phyloP scores from a whole-genome alignment of 176 grass and related monocot genomes.

The Canna indica region DNA sequence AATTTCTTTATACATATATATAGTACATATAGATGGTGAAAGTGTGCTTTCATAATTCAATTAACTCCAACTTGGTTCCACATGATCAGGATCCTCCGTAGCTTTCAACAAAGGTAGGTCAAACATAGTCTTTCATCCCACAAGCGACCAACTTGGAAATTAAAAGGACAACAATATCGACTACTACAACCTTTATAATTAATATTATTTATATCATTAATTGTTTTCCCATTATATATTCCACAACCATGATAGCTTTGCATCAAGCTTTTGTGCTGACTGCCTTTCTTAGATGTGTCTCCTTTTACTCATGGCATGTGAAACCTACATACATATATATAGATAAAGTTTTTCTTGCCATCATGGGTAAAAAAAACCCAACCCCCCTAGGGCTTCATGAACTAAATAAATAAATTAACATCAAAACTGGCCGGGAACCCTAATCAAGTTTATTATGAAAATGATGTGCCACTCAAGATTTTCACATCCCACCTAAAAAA shows the following conservation, averaged over 20 bases:
- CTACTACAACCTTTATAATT: constrained; percentile 20
- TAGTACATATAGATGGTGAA: too few species aligned
- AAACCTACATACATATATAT: constrained; percentile 3
- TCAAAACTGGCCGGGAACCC: neutral
- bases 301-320: neutral
- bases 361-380: neutral
- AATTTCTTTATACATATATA: too few species aligned
- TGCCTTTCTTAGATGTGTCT: neutral
- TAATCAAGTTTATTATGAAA: too few species aligned
- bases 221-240: neutral
- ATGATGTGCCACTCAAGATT: too few species aligned
- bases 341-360: constrained; percentile 1
- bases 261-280: too few species aligned
- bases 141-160: neutral
- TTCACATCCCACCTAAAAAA: too few species aligned
- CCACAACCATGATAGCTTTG: neutral
- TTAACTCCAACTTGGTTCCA: neutral
- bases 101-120: constrained; percentile 90
- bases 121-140: constrained; percentile 31
- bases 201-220: neutral
- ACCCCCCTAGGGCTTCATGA: too few species aligned
- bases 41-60: constrained; percentile 12
- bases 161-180: constrained; percentile 29
- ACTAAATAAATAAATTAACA: neutral
- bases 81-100: constrained; percentile 32